phyloP scores from a whole-genome alignment of 495 filamentous ascomycete species.

The Gamarada debralockiae region DNA sequence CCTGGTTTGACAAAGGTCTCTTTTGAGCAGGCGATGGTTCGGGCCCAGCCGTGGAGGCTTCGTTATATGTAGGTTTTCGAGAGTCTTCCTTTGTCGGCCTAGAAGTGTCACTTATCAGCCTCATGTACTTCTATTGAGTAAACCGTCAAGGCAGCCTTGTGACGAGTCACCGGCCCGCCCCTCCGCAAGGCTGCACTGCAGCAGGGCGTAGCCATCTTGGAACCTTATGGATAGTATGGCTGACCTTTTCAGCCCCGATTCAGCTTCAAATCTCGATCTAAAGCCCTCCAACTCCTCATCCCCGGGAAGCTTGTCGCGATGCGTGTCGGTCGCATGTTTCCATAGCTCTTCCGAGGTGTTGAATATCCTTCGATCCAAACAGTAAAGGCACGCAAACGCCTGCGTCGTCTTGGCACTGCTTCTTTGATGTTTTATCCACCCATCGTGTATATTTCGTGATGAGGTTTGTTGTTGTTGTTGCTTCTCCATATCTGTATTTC shows the following conservation, averaged over 20 bases:
- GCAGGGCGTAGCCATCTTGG: too few relatives aligned
- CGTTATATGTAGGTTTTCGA: background rate
- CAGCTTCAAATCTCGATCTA: background rate
- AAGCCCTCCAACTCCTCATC: background rate
- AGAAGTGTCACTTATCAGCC: background rate
- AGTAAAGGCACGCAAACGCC: conserved; percentile 4
- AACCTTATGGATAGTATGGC: background rate
- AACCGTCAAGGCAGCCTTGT: too few relatives aligned
- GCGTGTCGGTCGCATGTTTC: background rate
- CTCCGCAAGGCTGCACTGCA: too few relatives aligned
- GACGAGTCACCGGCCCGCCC: too few relatives aligned
- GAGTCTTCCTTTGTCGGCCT: background rate
- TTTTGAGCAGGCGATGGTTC: background rate
- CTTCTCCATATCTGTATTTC: background rate
- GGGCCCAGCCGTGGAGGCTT: background rate
- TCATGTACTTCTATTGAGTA: background rate
- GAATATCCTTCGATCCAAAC: conserved; percentile 1
- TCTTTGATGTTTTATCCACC: conserved; percentile 8
- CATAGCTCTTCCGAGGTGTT: background rate
- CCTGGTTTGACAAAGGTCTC: background rate
- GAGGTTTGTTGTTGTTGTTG: background rate
- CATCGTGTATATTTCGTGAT: background rate
- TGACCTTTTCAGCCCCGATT: conserved; percentile 6
- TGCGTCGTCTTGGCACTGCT: background rate
- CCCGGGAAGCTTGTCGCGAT: background rate